These are phyloP conservation scores for Fusarium continuum DNA, from an alignment of 2,329 filamentous ascomycete species.

Conservation along the genomic window DNA sequence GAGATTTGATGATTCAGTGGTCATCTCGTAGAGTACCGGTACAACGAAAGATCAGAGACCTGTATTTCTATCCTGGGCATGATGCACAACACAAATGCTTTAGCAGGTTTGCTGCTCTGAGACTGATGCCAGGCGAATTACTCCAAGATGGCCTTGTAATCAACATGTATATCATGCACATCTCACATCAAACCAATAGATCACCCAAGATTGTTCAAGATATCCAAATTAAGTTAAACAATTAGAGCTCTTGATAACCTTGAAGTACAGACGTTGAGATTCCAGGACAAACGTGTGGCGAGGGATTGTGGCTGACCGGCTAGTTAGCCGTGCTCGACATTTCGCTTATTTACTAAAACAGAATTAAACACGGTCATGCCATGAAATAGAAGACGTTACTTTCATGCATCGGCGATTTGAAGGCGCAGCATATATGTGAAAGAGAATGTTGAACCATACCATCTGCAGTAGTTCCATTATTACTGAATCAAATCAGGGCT, in stretches of 20 bases:
- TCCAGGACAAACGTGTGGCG: not conserved
- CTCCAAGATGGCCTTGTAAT: not conserved
- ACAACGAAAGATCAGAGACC: not conserved
- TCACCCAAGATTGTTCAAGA: not conserved
- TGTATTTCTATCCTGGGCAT: not conserved
- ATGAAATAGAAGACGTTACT: too few species aligned
- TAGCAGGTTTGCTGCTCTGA: not conserved
- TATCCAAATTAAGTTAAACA: slow-evolving; percentile 1
- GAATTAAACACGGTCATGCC: too few species aligned
- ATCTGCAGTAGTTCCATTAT: not conserved
- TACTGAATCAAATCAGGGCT: not conserved
- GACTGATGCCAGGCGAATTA: too few species aligned
- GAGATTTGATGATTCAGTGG: slow-evolving; percentile 9
- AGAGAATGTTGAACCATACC: too few species aligned
- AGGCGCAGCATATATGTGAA: not conserved
- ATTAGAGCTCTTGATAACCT: slow-evolving; percentile 9
- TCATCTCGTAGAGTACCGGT: not conserved
- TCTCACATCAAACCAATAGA: not conserved
- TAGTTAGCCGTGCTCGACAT: too few species aligned
- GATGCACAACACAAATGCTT: not conserved
- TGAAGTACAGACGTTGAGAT: not conserved
- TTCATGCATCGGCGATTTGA: not conserved
- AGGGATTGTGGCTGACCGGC: not conserved
- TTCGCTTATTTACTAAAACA: too few species aligned
- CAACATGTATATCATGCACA: not conserved